These are phyloP conservation scores for Escallonia herrerae DNA, from an alignment of 129 eudicot species.

Conservation along the genomic window DNA sequence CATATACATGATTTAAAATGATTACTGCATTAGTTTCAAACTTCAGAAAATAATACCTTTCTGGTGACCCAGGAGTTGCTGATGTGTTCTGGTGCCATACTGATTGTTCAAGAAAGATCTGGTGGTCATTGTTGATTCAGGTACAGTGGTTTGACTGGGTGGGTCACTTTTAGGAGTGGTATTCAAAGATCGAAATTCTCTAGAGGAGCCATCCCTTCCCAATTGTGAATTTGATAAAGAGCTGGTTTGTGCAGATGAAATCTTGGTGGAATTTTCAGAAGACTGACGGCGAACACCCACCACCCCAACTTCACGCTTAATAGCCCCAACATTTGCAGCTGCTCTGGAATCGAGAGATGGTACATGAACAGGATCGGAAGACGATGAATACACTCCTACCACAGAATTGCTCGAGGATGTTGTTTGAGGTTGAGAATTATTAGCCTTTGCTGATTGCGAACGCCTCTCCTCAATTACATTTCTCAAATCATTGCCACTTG, in stretches of 20 bases:
- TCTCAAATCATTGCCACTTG: constrained; percentile 31
- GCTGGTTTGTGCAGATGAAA: constrained; percentile 33
- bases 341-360: constrained; percentile 70
- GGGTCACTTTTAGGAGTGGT: constrained; percentile 41
- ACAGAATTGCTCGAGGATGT: constrained; percentile 50
- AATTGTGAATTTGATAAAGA: constrained; percentile 29
- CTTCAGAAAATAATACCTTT: constrained; percentile 45
- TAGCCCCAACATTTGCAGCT: constrained; percentile 76
- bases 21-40: neutral
- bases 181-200: constrained; percentile 40
- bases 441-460: constrained; percentile 23
- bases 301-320: constrained; percentile 85
- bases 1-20: neutral
- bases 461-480: constrained; percentile 26
- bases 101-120: constrained; percentile 42
- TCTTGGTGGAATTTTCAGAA: constrained; percentile 45
- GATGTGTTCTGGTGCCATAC: constrained; percentile 42
- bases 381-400: constrained; percentile 84
- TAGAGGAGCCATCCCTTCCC: constrained; percentile 34
- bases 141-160: constrained; percentile 32
- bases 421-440: constrained; percentile 31
- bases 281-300: constrained; percentile 79
- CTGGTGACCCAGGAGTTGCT: constrained; percentile 48
- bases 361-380: constrained; percentile 94
- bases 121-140: constrained; percentile 36